phyloP scores from a whole-genome alignment of 768 basidiomycete species.

The Panus rudis region DNA sequence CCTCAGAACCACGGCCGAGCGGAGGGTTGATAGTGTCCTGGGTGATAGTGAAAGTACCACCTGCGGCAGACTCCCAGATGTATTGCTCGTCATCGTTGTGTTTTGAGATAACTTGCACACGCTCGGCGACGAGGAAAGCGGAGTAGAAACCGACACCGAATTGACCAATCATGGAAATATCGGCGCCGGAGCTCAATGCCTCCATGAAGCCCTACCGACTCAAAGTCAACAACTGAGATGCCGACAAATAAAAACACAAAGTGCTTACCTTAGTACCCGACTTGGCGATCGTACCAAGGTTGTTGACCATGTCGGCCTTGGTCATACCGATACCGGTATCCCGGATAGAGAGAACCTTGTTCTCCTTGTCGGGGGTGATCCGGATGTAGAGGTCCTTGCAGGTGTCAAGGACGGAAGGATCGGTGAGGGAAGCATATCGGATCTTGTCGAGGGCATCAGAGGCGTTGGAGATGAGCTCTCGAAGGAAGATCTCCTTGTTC shows the following conservation, averaged over 20 bases:
- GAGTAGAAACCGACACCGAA: conserved; percentile 99
- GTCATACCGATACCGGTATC: conserved; percentile 99
- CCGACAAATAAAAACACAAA: neutral
- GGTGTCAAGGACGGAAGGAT: conserved; percentile 81
- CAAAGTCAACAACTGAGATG: conserved; percentile 5
- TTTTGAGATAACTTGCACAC: conserved; percentile 97
- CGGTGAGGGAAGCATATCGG: conserved; percentile 93
- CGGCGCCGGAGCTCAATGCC: conserved; percentile 83
- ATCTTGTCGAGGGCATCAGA: conserved; percentile 99
- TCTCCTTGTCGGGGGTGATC: conserved; percentile 93
- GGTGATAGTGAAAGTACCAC: conserved; percentile 99
- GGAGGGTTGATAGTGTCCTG: conserved; percentile 84
- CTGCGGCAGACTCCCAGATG: conserved; percentile 99
- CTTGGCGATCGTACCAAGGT: conserved; percentile 94
- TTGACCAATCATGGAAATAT: conserved; percentile 96
- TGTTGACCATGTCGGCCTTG: conserved; percentile 99
- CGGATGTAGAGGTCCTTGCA: conserved; percentile 93
- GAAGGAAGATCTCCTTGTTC: conserved; percentile 99
- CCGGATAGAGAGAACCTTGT: conserved; percentile 83
- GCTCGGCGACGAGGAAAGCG: conserved; percentile 97
- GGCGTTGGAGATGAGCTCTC: conserved; percentile 93
- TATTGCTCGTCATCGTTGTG: conserved; percentile 99
- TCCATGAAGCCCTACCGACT: conserved; percentile 98
- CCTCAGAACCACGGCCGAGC: conserved; percentile 90
- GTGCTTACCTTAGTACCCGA: conserved; percentile 77